Evolutionary conservation across 1,284 basidiomycete genomes (phyloP).

Genomic region (Cutaneotrichosporon curvatum): DNA sequence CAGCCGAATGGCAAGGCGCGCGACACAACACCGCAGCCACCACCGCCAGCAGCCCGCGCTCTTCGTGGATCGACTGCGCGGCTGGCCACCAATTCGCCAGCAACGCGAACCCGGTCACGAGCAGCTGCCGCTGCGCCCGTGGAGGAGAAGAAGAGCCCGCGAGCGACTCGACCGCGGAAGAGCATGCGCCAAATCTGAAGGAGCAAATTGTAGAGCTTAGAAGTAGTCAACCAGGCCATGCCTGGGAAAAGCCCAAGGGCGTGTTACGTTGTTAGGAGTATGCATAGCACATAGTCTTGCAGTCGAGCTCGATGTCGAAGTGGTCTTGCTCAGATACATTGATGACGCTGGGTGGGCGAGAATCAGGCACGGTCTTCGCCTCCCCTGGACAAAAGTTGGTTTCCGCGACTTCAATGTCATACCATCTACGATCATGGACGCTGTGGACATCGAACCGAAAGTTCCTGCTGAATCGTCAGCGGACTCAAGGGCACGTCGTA

Average conservation of each 20-base stretch:
- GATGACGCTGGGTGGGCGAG: no score
- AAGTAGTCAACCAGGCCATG: neutral
- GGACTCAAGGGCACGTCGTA: conserved; percentile 23
- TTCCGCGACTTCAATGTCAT: no score
- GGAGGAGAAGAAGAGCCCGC: neutral
- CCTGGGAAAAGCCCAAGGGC: no score
- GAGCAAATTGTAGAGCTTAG: neutral
- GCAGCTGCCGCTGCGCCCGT: neutral
- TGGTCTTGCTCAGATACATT: no score
- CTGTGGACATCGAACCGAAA: no score
- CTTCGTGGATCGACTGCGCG: neutral
- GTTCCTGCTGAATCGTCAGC: neutral
- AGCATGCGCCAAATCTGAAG: neutral
- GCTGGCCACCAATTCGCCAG: no score
- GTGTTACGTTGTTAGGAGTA: no score
- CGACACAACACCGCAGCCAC: neutral
- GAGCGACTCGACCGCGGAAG: neutral
- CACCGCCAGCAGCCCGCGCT: neutral
- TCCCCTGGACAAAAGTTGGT: no score
- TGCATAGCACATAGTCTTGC: no score
- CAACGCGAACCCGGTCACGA: neutral
- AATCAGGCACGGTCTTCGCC: no score
- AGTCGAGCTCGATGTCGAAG: no score
- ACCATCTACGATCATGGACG: no score
- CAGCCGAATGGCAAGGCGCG: neutral